A percentile compares a stretch with the other conserved stretches of the same genome.
These are phyloP conservation scores for Breynia disticha DNA, from an alignment of 441 rosid species.

Conservation along the genomic window DNA sequence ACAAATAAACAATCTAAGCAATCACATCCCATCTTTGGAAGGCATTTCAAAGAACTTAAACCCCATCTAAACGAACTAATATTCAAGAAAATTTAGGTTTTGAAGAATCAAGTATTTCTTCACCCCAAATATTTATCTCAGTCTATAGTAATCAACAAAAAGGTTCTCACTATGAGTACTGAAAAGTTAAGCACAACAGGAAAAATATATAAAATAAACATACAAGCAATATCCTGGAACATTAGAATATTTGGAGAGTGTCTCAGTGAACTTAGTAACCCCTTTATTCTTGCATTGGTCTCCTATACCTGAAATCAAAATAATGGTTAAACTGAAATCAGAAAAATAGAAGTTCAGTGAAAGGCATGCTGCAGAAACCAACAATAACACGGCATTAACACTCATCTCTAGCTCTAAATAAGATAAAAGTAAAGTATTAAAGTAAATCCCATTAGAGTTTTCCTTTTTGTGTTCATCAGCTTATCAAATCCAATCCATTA, in stretches of 20 bases:
- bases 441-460: no score
- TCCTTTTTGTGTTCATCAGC: no score
- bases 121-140: neutral
- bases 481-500: no score
- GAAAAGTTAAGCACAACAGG: slow-evolving; percentile 1
- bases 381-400: no score
- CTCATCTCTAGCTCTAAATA: no score
- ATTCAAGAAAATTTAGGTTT: neutral
- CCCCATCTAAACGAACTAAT: neutral
- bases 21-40: neutral
- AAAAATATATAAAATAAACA: slow-evolving; percentile 12
- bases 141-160: neutral
- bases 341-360: no score
- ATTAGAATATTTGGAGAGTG: slow-evolving; percentile 42
- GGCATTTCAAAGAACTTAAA: neutral
- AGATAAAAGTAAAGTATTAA: no score
- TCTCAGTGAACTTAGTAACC: slow-evolving; percentile 49
- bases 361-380: no score
- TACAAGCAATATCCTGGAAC: slow-evolving; percentile 80
- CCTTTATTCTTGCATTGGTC: slow-evolving; percentile 63
- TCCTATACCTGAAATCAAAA: slow-evolving; percentile 46
- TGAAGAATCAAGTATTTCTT: neutral
- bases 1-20: slow-evolving; percentile 13
- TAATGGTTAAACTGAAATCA: neutral
- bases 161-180: neutral